phyloP scores from a whole-genome alignment of 768 basidiomycete species.

The Leccinum arenicola region DNA sequence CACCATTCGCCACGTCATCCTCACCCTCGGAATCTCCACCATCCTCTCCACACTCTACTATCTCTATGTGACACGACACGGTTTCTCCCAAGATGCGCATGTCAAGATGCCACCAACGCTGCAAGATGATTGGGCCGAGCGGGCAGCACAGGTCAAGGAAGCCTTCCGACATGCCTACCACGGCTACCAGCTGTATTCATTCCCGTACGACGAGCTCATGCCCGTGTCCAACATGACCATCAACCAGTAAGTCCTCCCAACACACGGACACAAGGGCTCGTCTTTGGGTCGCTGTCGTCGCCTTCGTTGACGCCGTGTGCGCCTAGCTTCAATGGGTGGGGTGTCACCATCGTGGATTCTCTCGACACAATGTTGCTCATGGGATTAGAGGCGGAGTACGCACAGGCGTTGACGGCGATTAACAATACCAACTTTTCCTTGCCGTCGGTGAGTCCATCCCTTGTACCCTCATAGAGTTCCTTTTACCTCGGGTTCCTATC shows the following conservation, averaged over 20 bases:
- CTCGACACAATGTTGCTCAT: conserved; percentile 85
- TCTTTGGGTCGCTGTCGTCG: background rate
- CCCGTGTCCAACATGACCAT: conserved; percentile 46
- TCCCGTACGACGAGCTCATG: conserved; percentile 59
- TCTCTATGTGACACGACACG: conserved; percentile 2
- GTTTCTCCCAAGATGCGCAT: background rate
- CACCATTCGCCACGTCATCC: conserved; percentile 17
- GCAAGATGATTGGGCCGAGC: conserved; percentile 42
- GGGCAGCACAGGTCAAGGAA: conserved; percentile 54
- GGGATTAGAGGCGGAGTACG: conserved; percentile 69
- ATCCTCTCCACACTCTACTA: conserved; percentile 19
- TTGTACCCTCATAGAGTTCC: background rate
- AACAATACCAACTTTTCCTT: conserved; percentile 47
- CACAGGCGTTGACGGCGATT: conserved; percentile 54
- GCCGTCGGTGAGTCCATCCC: conserved; percentile 33
- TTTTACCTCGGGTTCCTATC: background rate
- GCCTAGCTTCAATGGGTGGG: conserved; percentile 76
- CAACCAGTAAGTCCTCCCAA: conserved; percentile 46
- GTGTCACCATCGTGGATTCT: conserved; percentile 73
- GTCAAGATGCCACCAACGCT: conserved; percentile 16
- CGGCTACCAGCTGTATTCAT: conserved; percentile 61
- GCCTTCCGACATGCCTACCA: conserved; percentile 68
- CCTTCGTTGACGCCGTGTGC: conserved; percentile 1
- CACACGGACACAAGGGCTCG: too few species aligned
- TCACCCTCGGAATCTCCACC: conserved; percentile 9